Percentiles rank a stretch among this genome's conserved stretches.
These are phyloP conservation scores for Fusarium sp. DNA, from an alignment of 2,329 filamentous ascomycete genomes.

Conservation along the genomic window DNA sequence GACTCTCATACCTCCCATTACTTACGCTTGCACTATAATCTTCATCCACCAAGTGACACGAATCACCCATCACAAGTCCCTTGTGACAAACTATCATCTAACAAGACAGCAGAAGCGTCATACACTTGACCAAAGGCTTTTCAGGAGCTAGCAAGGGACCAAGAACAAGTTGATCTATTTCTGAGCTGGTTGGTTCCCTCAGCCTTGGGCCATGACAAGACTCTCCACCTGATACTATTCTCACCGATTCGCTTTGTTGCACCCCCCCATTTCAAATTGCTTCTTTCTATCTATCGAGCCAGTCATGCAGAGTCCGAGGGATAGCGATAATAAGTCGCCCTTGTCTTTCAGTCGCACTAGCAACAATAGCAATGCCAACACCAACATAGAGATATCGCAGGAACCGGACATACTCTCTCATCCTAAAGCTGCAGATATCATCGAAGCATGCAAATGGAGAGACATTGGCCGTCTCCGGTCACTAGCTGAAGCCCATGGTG, in stretches of 20 bases:
- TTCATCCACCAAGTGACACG: slow-evolving; percentile 25
- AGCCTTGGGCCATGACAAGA: slow-evolving; percentile 22
- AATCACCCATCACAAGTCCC: slow-evolving; percentile 8
- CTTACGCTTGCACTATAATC: not conserved
- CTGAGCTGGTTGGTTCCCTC: not conserved
- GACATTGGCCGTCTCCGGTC: slow-evolving; percentile 65
- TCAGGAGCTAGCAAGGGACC: not conserved
- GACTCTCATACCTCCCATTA: not conserved
- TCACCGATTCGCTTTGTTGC: not conserved
- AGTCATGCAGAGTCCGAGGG: slow-evolving; percentile 15
- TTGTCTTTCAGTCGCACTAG: slow-evolving; percentile 17
- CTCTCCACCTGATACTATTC: slow-evolving; percentile 14
- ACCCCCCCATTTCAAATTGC: not conserved
- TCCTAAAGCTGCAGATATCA: slow-evolving; percentile 51
- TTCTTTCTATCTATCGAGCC: slow-evolving; percentile 10
- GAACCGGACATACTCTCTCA: slow-evolving; percentile 21
- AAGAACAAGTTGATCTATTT: not conserved
- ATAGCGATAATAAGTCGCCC: slow-evolving; percentile 17
- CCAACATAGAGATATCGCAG: slow-evolving; percentile 19
- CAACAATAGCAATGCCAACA: slow-evolving; percentile 16
- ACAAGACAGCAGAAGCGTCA: not conserved
- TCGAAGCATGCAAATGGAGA: slow-evolving; percentile 66
- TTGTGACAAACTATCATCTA: slow-evolving; percentile 3
- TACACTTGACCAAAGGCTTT: not conserved
- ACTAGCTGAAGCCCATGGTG: slow-evolving; percentile 71